Base-by-base conservation (phyloP, 441 rosid species). In the Hura crepitans region DNA sequence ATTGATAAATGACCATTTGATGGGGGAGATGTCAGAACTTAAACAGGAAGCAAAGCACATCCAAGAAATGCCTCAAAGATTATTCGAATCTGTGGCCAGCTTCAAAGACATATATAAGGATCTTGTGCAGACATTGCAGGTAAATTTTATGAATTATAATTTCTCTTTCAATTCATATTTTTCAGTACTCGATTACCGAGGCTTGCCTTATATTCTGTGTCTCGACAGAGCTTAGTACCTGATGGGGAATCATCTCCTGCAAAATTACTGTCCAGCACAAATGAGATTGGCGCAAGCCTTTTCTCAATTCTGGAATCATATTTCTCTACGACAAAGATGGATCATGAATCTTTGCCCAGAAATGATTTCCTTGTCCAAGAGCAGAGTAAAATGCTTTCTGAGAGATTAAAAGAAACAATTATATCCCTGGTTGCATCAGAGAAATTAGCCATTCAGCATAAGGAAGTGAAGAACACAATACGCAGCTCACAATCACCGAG, bases 241-340 rank as follows among this genome's bases (percentile, higher is more conserved):
- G 84, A 84, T 53, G 83, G 73, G 42, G 81, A 82, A 70, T 72
- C 88, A 73, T 86, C 86, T 18, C 81, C 77, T 27, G 83, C 84
- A 47, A 85, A 78, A 70, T 55, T 89, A 73, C 82, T 91, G 46
- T 70, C 78, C 45, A 72, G 80, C 57, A 77, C 86, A 75, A 76
- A 77, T 55, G 91, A 89, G 62, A 81, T 88, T 71, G 84, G 87
- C 61, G 56, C 43, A 31, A 81, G 56, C 71, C 87, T 93, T 75
- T 78, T 91, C 74, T 83, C 84, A 35, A 83, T 85, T 68, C 80
- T 93, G 65, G 93, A 89, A 81, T 67, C 73, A 75, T 82, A 82
- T 77, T 74, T 84, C 54, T 74, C 81, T 27, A 60, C 56, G 75
- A 79, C 77, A 61, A 55, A 80, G 68, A 83, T 80, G 64, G 73